These are phyloP conservation scores for Gelatoporia subvermispora DNA, from an alignment of 768 basidiomycete species.

Conservation along the genomic window DNA sequence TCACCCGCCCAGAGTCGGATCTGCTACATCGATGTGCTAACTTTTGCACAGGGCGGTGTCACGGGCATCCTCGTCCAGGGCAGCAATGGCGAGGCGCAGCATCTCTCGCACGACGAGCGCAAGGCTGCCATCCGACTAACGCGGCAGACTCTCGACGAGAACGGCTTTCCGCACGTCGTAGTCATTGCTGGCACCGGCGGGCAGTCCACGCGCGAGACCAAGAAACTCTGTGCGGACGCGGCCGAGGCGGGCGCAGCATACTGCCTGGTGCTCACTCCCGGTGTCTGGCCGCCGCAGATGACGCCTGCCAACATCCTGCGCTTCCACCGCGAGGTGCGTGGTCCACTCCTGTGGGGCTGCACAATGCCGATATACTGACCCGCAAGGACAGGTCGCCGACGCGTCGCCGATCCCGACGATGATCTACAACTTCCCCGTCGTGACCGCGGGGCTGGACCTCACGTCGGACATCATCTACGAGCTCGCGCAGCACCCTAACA, in stretches of 20 bases:
- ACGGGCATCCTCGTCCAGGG: slow-evolving; percentile 72
- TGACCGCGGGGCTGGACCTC: slow-evolving; percentile 78
- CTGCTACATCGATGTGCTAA: slow-evolving; percentile 1
- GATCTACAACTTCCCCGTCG: slow-evolving; percentile 84
- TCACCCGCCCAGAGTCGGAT: background rate
- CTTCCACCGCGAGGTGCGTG: slow-evolving; percentile 53
- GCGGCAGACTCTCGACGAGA: slow-evolving; percentile 65
- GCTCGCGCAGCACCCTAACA: slow-evolving; percentile 75
- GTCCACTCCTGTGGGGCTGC: background rate
- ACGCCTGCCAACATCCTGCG: slow-evolving; percentile 55
- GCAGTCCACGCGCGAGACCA: slow-evolving; percentile 73
- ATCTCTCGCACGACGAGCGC: slow-evolving; percentile 69
- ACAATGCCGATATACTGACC: background rate
- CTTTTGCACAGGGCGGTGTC: slow-evolving; percentile 59
- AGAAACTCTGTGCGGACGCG: slow-evolving; percentile 65
- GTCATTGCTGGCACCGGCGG: slow-evolving; percentile 85
- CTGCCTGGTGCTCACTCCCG: slow-evolving; percentile 70
- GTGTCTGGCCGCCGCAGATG: slow-evolving; percentile 67
- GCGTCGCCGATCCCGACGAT: slow-evolving; percentile 65
- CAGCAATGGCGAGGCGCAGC: slow-evolving; percentile 73
- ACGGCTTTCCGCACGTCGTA: slow-evolving; percentile 60
- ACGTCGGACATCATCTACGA: slow-evolving; percentile 71
- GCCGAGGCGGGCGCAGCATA: slow-evolving; percentile 80
- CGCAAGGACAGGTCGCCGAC: slow-evolving; percentile 53
- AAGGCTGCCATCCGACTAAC: slow-evolving; percentile 58